phyloP scores from a whole-genome alignment of 1,139 yeast genomes.

The Candida tetrigidarum region DNA sequence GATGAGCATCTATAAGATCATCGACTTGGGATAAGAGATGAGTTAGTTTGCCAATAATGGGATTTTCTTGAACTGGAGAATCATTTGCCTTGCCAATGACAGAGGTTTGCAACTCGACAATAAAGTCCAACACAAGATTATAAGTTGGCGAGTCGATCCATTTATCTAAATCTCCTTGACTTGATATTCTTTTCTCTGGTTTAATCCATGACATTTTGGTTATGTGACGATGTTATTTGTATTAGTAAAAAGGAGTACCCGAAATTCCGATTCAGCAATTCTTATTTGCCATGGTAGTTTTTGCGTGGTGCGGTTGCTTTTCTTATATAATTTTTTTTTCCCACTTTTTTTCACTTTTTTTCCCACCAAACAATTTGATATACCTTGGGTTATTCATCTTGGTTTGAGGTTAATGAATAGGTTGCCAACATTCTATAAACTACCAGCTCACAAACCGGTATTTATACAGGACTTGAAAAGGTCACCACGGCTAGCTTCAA shows the following conservation, averaged over 20 bases:
- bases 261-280: background rate
- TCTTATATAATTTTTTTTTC: background rate
- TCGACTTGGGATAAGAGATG: conserved; percentile 50
- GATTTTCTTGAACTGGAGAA: conserved; percentile 28
- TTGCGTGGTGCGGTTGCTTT: background rate
- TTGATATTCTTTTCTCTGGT: conserved; percentile 61
- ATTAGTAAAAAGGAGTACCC: background rate
- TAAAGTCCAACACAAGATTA: conserved; percentile 54
- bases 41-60: conserved; percentile 35
- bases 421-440: conserved; percentile 14
- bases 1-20: conserved; percentile 54
- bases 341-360: background rate
- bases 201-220: conserved; percentile 14
- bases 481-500: conserved; percentile 21
- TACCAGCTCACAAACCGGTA: conserved; percentile 22
- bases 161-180: conserved; percentile 60
- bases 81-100: conserved; percentile 67
- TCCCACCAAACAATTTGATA: background rate
- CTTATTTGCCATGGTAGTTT: background rate
- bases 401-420: no score
- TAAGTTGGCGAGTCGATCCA: conserved; percentile 65
- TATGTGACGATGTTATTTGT: background rate
- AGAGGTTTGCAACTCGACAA: conserved; percentile 61
- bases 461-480: conserved; percentile 18
- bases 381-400: no score